These are phyloP conservation scores for Hanseniaspora pseudoguilliermondii DNA, from an alignment of 805 yeast genomes.

Conservation along the genomic window DNA sequence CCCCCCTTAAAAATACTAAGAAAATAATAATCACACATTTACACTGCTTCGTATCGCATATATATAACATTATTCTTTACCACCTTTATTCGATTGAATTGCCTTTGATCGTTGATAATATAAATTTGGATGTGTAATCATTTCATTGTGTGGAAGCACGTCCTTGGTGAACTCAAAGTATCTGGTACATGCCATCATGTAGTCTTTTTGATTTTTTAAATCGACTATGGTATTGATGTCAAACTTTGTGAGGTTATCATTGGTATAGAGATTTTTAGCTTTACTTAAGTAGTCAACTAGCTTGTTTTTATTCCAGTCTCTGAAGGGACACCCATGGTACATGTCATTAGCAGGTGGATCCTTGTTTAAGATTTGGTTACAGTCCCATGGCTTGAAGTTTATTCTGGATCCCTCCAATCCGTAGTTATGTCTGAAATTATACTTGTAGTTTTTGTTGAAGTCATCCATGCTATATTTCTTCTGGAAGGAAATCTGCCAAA, in stretches of 20 bases:
- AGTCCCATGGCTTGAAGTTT: conserved; percentile 76
- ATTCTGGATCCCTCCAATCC: conserved; percentile 86
- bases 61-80: not conserved
- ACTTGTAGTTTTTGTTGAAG: conserved; percentile 77
- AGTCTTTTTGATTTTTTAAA: conserved; percentile 55
- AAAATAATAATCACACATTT: too few relatives aligned
- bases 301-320: conserved; percentile 57
- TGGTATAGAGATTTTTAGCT: conserved; percentile 50
- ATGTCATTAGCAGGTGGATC: conserved; percentile 60
- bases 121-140: conserved; percentile 74
- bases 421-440: conserved; percentile 77
- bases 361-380: conserved; percentile 59
- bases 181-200: conserved; percentile 76
- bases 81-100: conserved; percentile 28
- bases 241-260: conserved; percentile 35
- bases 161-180: conserved; percentile 63
- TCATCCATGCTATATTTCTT: conserved; percentile 51
- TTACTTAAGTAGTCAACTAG: conserved; percentile 38
- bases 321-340: conserved; percentile 86
- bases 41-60: not conserved
- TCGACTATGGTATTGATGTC: conserved; percentile 52
- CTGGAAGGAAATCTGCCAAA: conserved; percentile 70
- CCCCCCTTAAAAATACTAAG: too few relatives aligned
- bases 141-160: conserved; percentile 38
- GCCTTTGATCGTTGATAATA: conserved; percentile 70